Percentiles rank a stretch among this genome's conserved stretches.
phyloP scores from a whole-genome alignment of 371 early-diverging fungal genomes.

The Mucor mucedo region DNA sequence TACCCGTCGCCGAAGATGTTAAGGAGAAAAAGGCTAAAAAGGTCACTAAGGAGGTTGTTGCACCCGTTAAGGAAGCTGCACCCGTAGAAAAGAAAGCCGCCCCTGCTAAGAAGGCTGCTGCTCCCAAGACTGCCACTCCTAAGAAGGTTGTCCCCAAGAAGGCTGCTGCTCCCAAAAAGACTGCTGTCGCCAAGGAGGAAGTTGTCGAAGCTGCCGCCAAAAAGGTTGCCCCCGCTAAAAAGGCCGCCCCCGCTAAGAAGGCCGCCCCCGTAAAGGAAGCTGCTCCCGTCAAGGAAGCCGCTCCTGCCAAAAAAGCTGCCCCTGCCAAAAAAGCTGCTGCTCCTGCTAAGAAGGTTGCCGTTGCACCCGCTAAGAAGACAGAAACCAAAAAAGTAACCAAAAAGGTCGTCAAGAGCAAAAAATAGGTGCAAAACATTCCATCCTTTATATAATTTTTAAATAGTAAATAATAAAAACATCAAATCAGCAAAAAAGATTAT shows the following conservation, averaged over 20 bases:
- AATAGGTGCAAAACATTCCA: constrained; percentile 11
- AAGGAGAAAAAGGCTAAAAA: neutral
- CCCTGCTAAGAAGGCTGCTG: neutral
- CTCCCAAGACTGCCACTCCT: neutral
- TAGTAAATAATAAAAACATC: constrained; percentile 14
- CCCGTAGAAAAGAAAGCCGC: neutral
- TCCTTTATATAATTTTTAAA: neutral
- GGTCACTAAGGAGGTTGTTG: neutral
- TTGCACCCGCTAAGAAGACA: constrained; percentile 14
- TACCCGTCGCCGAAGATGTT: constrained; percentile 2
- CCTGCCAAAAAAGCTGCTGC: constrained; percentile 6
- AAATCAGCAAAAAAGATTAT: neutral
- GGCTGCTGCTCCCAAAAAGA: constrained; percentile 6
- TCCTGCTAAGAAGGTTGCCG: neutral
- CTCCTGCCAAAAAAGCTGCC: constrained; percentile 3
- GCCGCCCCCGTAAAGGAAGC: constrained; percentile 8
- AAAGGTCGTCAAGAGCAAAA: constrained; percentile 15
- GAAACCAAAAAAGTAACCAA: constrained; percentile 20
- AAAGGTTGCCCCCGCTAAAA: constrained; percentile 6
- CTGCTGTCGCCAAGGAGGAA: constrained; percentile 4
- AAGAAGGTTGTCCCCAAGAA: constrained; percentile 7
- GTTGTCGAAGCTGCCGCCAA: neutral
- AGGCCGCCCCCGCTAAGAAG: constrained; percentile 2
- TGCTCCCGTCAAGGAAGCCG: constrained; percentile 4
- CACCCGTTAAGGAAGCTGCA: constrained; percentile 3